Percentiles rank a stretch among this genome's conserved stretches.
Evolutionary conservation across 768 basidiomycete genomes (phyloP).

Genomic region (Trametes cinnabarina): DNA sequence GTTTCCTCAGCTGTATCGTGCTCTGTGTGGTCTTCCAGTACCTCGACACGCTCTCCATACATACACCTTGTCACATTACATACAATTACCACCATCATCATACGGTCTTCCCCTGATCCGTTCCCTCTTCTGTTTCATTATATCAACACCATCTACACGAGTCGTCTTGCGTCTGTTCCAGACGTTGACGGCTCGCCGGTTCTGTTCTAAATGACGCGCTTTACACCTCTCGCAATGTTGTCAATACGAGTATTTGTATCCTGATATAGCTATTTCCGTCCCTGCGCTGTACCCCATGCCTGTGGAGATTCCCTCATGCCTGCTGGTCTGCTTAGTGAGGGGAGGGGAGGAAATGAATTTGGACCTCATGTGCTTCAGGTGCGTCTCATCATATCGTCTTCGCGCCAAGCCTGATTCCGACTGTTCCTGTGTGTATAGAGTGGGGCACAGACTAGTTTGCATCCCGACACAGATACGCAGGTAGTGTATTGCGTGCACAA

Average conservation of each 20-base stretch:
- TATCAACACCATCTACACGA: no score
- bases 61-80: neutral
- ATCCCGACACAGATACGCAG: no score
- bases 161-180: no score
- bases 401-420: no score
- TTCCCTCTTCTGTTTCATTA: no score
- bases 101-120: no score
- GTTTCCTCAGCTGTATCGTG: conserved; percentile 15
- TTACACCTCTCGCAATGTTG: conserved; percentile 16
- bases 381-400: no score
- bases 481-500: no score
- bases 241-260: conserved; percentile 18
- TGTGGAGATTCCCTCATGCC: neutral
- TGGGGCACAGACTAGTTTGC: no score
- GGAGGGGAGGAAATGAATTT: no score
- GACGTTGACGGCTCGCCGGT: neutral
- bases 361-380: no score
- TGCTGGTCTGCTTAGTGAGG: neutral
- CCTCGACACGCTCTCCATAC: conserved; percentile 1
- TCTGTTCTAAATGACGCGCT: neutral
- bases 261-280: conserved; percentile 11
- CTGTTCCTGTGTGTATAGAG: no score
- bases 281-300: conserved; percentile 1
- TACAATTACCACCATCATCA: neutral
- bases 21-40: neutral